Evolutionary conservation across 192 early-diverging fungal species (phyloP).

Genomic region (Thoreauomyces humboldtii): DNA sequence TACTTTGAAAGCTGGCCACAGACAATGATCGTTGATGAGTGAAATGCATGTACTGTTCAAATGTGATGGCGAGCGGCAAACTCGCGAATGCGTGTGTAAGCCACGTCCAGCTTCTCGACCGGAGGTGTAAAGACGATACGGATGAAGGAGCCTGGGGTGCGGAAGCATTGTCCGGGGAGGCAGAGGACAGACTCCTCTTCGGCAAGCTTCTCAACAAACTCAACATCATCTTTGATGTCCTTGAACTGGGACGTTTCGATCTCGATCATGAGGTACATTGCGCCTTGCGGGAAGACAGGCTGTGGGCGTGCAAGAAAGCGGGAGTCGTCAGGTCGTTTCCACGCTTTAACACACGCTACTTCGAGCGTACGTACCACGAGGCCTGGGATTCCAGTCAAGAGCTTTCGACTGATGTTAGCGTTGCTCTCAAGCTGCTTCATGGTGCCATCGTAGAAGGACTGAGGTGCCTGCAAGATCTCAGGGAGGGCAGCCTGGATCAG

Average conservation of each 20-base stretch:
- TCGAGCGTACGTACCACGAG: too few relatives aligned
- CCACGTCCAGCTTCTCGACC: conserved; percentile 65
- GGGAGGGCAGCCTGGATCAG: conserved; percentile 75
- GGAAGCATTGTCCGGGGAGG: conserved; percentile 82
- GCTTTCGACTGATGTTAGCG: conserved; percentile 61
- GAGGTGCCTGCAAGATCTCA: conserved; percentile 74
- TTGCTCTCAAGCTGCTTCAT: conserved; percentile 69
- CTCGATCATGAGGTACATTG: conserved; percentile 89
- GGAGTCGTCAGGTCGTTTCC: too few relatives aligned
- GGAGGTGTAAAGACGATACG: conserved; percentile 83
- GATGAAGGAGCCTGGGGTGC: conserved; percentile 69
- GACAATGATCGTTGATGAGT: too few relatives aligned
- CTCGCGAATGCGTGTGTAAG: conserved; percentile 70
- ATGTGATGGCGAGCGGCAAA: conserved; percentile 70
- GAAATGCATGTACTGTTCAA: too few relatives aligned
- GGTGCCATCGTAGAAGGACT: conserved; percentile 65
- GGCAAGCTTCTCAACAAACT: conserved; percentile 77
- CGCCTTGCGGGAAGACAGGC: conserved; percentile 82
- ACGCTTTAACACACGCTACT: too few relatives aligned
- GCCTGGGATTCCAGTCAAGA: conserved; percentile 65
- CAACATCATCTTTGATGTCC: conserved; percentile 72
- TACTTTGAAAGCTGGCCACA: too few relatives aligned
- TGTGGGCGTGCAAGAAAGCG: conserved; percentile 15
- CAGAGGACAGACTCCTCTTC: conserved; percentile 82
- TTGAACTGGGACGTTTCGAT: conserved; percentile 67